Conservation (phyloP, 2,329 filamentous ascomycete genomes). For the Coniochaeta sp. region DNA sequence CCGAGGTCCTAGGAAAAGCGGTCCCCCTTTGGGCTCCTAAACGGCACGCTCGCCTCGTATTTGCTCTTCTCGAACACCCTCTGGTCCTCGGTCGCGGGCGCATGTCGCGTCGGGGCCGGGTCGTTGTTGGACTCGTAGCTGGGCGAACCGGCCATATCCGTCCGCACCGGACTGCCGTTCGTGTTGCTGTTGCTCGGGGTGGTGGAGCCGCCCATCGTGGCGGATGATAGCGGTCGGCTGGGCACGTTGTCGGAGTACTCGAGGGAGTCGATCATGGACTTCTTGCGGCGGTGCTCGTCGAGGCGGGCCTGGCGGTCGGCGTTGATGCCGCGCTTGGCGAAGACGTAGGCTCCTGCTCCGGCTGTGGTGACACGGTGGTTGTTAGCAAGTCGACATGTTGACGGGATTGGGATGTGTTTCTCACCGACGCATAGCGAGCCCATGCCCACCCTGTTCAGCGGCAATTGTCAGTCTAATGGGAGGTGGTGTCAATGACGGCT, state of each 20-base stretch:
- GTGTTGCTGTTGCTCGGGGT: slow-evolving; percentile 17
- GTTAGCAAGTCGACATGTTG: not conserved
- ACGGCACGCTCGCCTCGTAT: slow-evolving; percentile 76
- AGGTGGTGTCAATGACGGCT: slow-evolving; percentile 5
- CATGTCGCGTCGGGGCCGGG: slow-evolving; percentile 80
- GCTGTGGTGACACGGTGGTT: slow-evolving; percentile 41
- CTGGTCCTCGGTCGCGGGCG: slow-evolving; percentile 63
- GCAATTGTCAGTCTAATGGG: slow-evolving; percentile 11
- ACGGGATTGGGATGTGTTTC: slow-evolving; percentile 24
- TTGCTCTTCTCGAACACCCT: slow-evolving; percentile 73
- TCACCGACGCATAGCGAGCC: slow-evolving; percentile 77
- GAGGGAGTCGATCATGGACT: slow-evolving; percentile 48
- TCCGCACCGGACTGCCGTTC: slow-evolving; percentile 46
- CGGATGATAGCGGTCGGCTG: slow-evolving; percentile 23
- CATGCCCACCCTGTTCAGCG: slow-evolving; percentile 71
- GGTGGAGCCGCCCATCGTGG: slow-evolving; percentile 27
- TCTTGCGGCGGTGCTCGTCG: slow-evolving; percentile 59
- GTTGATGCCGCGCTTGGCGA: slow-evolving; percentile 92
- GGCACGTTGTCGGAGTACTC: slow-evolving; percentile 38
- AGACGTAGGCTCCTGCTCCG: slow-evolving; percentile 88
- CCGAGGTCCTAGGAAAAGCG: slow-evolving; percentile 56
- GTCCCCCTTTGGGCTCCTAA: slow-evolving; percentile 74
- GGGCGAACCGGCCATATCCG: slow-evolving; percentile 52
- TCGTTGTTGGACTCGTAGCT: slow-evolving; percentile 68
- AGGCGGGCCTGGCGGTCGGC: slow-evolving; percentile 72